A percentile compares a stretch with the other conserved stretches of the same genome.
Conservation (phyloP, 148 eudicot species). For the Rhododendron vialii region DNA sequence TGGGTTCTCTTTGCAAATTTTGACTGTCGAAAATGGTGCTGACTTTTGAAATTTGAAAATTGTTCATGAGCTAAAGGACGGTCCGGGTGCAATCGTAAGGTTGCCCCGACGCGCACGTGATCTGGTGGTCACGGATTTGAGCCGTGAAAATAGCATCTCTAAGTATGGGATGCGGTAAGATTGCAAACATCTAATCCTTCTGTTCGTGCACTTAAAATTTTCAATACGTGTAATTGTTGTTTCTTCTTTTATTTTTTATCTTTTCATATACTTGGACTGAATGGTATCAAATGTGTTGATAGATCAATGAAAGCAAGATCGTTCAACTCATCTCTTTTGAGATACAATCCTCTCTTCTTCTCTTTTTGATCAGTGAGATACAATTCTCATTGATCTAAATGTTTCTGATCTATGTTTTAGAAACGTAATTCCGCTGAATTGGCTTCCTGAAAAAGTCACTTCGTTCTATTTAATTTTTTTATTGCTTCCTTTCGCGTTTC, state of each 20-base stretch:
- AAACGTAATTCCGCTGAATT: background rate
- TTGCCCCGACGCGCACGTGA: background rate
- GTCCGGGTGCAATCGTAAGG: background rate
- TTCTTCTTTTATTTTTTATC: background rate
- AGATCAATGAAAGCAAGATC: slow-evolving; percentile 6
- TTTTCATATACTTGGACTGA: background rate
- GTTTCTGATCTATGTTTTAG: background rate
- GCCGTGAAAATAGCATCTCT: background rate
- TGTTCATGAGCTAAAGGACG: background rate
- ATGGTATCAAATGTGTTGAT: background rate
- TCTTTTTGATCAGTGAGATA: too few species aligned
- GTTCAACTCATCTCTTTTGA: background rate
- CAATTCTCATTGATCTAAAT: background rate
- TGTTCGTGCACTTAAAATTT: background rate
- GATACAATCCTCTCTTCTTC: background rate
- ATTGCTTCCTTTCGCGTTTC: too few species aligned
- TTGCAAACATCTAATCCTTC: too few species aligned
- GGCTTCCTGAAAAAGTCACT: background rate
- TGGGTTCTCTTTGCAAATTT: background rate
- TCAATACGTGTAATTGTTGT: background rate
- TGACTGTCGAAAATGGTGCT: background rate
- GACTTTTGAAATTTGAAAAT: background rate
- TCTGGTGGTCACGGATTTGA: background rate
- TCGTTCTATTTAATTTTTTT: too few species aligned
- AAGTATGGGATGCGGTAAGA: background rate